Base-by-base conservation (phyloP, 2,329 filamentous ascomycete genomes). In the Xylariaceae sp. region DNA sequence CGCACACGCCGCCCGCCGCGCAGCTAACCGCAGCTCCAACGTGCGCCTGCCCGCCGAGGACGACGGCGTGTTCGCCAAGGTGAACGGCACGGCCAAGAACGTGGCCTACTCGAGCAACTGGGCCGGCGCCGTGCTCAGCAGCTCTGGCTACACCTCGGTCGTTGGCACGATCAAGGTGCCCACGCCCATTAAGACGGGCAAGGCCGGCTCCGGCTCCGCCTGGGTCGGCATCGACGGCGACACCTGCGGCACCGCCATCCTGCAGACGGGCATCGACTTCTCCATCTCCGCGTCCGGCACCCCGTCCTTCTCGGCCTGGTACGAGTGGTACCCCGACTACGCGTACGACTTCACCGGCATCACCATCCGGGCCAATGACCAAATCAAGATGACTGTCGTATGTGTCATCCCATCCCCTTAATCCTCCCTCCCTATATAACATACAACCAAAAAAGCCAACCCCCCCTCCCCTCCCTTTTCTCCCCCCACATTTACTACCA, bases 181-280 rank as follows among this genome's bases (percentile, higher is more conserved):
- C 2, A 64, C 63, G 1, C 68, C 73, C 8, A 61, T 61, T n/a
- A 51, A 61, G 14, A 40, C 15, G 5, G 40, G 46, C 34, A 41
- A 28, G 23, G 24, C 33, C 6, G 47, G 39, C 24, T 47, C 48
- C 3, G 48, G 40, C 24, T 51, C 48, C 3, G 48, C 48, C 9
- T 79, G 74, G 76, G 74, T 80, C 7, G 76, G 76, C 16, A 79
- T 81, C 40, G 76, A 80, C 43, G 76, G 76, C 9, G 72, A 78
- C 49, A 75, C 72, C 4, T 78, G 73, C 56, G 54, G 53, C 13
- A 63, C 60, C 3, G 71, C 73, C 6, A 76, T 78, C 37, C 59
- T 79, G 4, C 74, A 78, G 54, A 72, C 73, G 2, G 76, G 75
- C 21, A 59, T 80, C 24, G 74, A 78, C 56, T 75, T 75, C 54